Evolutionary conservation across 371 early-diverging fungal species (phyloP), one percentile per base, ranked within the genome.

Genomic region (Nematocida ausubeli): DNA sequence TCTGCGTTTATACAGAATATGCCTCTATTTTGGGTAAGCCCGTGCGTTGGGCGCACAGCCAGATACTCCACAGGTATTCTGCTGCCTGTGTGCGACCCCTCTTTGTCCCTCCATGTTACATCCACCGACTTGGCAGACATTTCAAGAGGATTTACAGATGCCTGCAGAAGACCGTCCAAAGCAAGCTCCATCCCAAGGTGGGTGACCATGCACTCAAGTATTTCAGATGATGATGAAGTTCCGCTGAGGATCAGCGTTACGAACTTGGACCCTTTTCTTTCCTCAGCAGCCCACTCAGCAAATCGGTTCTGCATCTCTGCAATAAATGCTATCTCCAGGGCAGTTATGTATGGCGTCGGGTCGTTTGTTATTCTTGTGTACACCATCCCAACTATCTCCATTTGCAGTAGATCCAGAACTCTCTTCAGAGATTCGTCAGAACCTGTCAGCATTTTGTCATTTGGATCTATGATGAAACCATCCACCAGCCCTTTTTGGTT

Each of bases 301-400:
- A 92, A 87, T 80, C 86, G 86, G 52, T 87, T 87, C 83, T 98
- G 95, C 90, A 92, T 89, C 50, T 90, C 88, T 0, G 95, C 93
- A 2, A 94, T 90, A 83, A 95, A 92, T 7, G 89, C 87, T 80
- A 90, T 89, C 85, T 97, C 99, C 47, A 92, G 89, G 0, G 92
- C 91, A 0, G 93, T 91, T 73, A 98, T 85, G 81, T 96, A 95
- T 84, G 90, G 94, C n/a, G 94, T 92, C 65, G 24, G 88, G 71
- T 94, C 91, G 81, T 94, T 93, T 2, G 88, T 82, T 55, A 98
- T 86, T 84, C 97, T 95, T 0, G 96, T 94, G 82, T 91, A 95
- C 2, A 95, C 89, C 90, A 95, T 91, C 28, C 98, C 98, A 19
- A 82, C 73, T 39, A 84, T 72, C 57, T 63, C 57, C 83, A 89